A percentile compares a stretch with the other conserved stretches of the same genome.
Conservation (phyloP, 2,329 filamentous ascomycete species). For the Rhytidhysteron rufulum region DNA sequence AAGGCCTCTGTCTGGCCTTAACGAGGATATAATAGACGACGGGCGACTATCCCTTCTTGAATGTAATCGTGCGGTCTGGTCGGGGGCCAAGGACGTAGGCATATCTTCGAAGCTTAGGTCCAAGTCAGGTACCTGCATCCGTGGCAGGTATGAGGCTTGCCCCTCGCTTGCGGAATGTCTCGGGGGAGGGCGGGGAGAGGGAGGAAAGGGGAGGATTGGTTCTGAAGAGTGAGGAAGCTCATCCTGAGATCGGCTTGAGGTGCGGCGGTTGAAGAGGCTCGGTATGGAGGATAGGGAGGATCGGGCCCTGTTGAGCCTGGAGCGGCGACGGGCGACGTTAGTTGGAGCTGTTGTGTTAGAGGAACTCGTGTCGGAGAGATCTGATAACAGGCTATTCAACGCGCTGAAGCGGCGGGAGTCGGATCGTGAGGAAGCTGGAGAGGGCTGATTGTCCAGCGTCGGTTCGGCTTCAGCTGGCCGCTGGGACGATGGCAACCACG, state of each 20-base stretch:
- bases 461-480: slow-evolving; percentile 15
- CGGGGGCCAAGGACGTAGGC: slow-evolving; percentile 12
- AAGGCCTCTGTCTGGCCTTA: slow-evolving; percentile 28
- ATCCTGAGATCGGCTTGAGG: slow-evolving; percentile 16
- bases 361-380: slow-evolving; percentile 28
- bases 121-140: slow-evolving; percentile 31
- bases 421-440: slow-evolving; percentile 18
- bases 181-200: slow-evolving; percentile 15
- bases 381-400: slow-evolving; percentile 27
- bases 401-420: slow-evolving; percentile 23
- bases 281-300: slow-evolving; percentile 34
- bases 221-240: slow-evolving; percentile 15
- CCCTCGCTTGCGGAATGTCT: slow-evolving; percentile 22
- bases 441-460: slow-evolving; percentile 19
- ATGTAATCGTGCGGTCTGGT: slow-evolving; percentile 18
- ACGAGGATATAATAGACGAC: slow-evolving; percentile 34
- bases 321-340: slow-evolving; percentile 21
- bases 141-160: slow-evolving; percentile 29
- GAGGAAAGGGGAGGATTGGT: slow-evolving; percentile 14
- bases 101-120: slow-evolving; percentile 37
- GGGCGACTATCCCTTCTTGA: slow-evolving; percentile 20
- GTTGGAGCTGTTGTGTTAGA: slow-evolving; percentile 14
- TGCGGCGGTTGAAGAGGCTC: slow-evolving; percentile 26
- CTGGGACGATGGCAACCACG: slow-evolving; percentile 29
- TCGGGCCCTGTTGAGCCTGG: slow-evolving; percentile 32